Base-by-base conservation (phyloP, 768 basidiomycete species). In the Naganishia vaughanmartiniae region DNA sequence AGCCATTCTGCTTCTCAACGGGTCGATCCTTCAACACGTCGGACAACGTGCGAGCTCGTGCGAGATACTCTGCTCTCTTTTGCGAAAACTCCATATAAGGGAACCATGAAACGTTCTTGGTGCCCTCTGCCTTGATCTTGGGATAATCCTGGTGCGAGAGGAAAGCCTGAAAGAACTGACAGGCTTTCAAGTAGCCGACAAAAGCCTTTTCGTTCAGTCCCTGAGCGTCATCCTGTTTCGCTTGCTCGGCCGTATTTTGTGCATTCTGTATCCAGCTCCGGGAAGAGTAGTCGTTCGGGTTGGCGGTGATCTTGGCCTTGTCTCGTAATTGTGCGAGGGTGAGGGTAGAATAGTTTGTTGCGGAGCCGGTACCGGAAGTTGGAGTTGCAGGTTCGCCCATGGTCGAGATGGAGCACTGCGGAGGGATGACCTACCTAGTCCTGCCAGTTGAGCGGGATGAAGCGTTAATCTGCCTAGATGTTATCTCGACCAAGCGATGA, bases 1-100 rank as follows among this genome's bases (percentile, higher is more conserved):
- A 11, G 33, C 31, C 58, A 45, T 26, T 31, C 46, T 51, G 12
- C n/a, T 30, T 31, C 76, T 87, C 85, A 34, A 85, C 69, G 15
- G 73, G 72, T 34, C 78, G 77, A 73, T 84, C 83, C 71, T 79
- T 81, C 69, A 88, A 75, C 74, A 76, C 85, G 58, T 81, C 80
- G 72, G 87, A 85, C 65, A 87, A 73, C 31, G 77, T 80, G 74
- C 84, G 83, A 53, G 83, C 84, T 70, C 84, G 83, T 63, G 77
- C 75, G 55, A 80, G 73, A 51, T 85, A 79, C 60, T 84, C 66
- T 36, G 72, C 55, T 83, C 85, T 36, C 75, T 91, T 90, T 83
- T 86, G 84, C 74, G 87, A 84, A 71, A 90, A 89, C 28, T 87
- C 86, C 53, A 83, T 75, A 67, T 90, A 84, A 74, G 90, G 89